Evolutionary conservation across 306 rosid genomes (phyloP).

Genomic region (Cucurbita pepo): DNA sequence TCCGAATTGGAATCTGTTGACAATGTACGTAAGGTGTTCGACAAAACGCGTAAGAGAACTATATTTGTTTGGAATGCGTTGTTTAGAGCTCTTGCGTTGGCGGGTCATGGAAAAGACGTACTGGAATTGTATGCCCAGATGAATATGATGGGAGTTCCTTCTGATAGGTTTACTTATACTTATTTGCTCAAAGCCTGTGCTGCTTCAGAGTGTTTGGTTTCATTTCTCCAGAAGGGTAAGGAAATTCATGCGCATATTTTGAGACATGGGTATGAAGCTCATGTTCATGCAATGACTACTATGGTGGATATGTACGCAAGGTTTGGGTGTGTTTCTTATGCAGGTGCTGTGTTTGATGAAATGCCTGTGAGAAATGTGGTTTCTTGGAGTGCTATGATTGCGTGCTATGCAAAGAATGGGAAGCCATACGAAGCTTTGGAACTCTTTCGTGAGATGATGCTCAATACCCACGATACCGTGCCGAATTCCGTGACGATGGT

Average conservation of each 20-base stretch:
- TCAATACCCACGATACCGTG: conserved; percentile 31
- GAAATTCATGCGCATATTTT: conserved; percentile 85
- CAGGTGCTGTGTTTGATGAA: conserved; percentile 42
- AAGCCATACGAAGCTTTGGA: conserved; percentile 65
- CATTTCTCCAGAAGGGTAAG: conserved; percentile 49
- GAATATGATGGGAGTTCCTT: conserved; percentile 38
- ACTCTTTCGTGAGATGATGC: conserved; percentile 57
- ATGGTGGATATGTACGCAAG: conserved; percentile 73
- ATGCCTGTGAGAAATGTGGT: conserved; percentile 65
- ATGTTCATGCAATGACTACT: conserved; percentile 70
- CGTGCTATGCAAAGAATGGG: conserved; percentile 68
- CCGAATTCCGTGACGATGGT: conserved; percentile 96
- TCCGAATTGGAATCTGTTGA: conserved; percentile 52
- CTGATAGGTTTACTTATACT: conserved; percentile 69
- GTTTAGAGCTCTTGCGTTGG: conserved; percentile 59
- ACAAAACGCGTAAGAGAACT: conserved; percentile 48
- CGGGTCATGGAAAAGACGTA: conserved; percentile 51
- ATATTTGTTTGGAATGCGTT: conserved; percentile 87
- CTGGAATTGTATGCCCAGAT: conserved; percentile 45
- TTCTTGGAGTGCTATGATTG: conserved; percentile 94
- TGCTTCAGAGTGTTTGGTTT: conserved; percentile 35
- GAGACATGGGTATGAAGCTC: conserved; percentile 57
- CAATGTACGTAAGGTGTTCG: conserved; percentile 55
- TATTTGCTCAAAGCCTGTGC: conserved; percentile 81
- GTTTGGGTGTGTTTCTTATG: conserved; percentile 53